Base-by-base conservation (phyloP, 2,329 filamentous ascomycete species). In the Thielaviopsis populi region DNA sequence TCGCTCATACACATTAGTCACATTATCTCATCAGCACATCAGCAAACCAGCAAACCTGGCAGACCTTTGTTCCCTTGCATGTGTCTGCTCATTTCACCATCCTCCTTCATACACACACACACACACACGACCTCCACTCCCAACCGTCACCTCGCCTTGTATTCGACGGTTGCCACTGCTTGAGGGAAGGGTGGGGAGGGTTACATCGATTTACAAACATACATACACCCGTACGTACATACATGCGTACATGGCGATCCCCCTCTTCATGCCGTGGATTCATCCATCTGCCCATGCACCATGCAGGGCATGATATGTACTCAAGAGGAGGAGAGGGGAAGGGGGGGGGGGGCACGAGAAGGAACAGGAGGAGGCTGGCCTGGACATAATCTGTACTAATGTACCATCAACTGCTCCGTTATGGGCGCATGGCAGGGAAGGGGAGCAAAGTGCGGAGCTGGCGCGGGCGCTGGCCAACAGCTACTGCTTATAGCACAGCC, bases 221-320 rank as follows among this genome's bases (percentile, higher is more conserved):
- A n/a, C n/a, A n/a, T n/a, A n/a, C n/a, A n/a, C n/a, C 10, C 19
- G 19, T 24, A 24, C 48, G 15, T 53, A 53, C 22, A 27, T 30
- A 15, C 17, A 33, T 13, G 30, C 30, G 50, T 54, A 54, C 22
- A 54, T 54, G 50, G 22, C 50, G 50, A 54, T 54, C 22, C 22
- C 50, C 50, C 50, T 33, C 50, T 33, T 54, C 17, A 11, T 13
- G 17, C 22, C 5, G 11, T 54, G 24, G 50, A 54, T 54, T 33
- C 30, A 54, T 22, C 50, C 50, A 54, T 22, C 11, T 54, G 50
- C 27, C 30, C 50, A 54, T 54, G 50, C 50, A 54, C 50, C 30
- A 54, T 54, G 50, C 50, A 54, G 50, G 50, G 50, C 50, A 54
- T 17, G 22, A 54, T 54, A 54, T 54, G 50, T 22, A 54, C 50